Percentiles rank a stretch among this genome's conserved stretches.
phyloP scores from a whole-genome alignment of 768 basidiomycete genomes.

The Hemileccinum impolitum region DNA sequence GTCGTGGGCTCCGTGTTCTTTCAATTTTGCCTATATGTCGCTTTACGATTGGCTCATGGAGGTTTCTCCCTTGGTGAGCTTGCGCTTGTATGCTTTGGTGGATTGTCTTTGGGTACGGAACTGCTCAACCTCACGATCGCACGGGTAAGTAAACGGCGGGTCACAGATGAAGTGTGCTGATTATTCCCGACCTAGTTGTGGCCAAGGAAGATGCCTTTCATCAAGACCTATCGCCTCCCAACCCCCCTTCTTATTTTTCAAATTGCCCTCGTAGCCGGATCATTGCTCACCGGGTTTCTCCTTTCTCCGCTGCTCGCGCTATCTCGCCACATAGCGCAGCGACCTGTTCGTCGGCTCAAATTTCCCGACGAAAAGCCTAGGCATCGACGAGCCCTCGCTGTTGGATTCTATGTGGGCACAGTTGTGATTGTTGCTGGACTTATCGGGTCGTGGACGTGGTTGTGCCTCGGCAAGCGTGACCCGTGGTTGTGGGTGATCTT shows the following conservation, averaged over 20 bases:
- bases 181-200: constrained; percentile 52
- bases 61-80: constrained; percentile 96
- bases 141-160: constrained; percentile 47
- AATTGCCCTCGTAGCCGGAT: constrained; percentile 87
- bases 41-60: constrained; percentile 86
- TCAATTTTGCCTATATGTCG: constrained; percentile 88
- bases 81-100: constrained; percentile 84
- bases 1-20: constrained; percentile 74
- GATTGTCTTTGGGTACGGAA: constrained; percentile 83
- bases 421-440: constrained; percentile 74
- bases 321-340: constrained; percentile 87
- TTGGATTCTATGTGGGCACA: constrained; percentile 78
- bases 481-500: constrained; percentile 86
- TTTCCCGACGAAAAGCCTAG: constrained; percentile 79
- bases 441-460: constrained; percentile 90
- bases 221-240: constrained; percentile 90
- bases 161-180: constrained; percentile 1
- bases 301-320: constrained; percentile 91
- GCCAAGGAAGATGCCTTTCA: constrained; percentile 75
- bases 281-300: constrained; percentile 88
- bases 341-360: constrained; percentile 76
- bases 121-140: constrained; percentile 80
- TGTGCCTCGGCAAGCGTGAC: constrained; percentile 76
- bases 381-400: constrained; percentile 79
- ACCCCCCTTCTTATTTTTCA: constrained; percentile 92